A percentile compares a stretch with the other conserved stretches of the same genome.
These are phyloP conservation scores for Emericellopsis cladophorae DNA, from an alignment of 2,329 filamentous ascomycete genomes.

Conservation along the genomic window DNA sequence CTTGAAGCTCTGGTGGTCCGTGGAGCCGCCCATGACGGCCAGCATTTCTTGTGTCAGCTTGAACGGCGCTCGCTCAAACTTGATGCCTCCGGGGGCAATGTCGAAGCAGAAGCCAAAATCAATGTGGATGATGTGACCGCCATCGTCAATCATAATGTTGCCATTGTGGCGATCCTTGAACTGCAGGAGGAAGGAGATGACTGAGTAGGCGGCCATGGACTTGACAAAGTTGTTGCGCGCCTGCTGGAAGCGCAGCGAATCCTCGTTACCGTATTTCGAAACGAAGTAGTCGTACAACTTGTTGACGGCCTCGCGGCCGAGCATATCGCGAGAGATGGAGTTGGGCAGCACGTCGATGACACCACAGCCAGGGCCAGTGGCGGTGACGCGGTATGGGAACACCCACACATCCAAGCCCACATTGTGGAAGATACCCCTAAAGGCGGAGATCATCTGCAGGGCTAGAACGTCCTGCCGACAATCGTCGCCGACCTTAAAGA, in stretches of 20 bases:
- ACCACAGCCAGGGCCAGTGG: conserved; percentile 91
- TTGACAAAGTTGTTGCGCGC: conserved; percentile 97
- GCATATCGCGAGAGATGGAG: conserved; percentile 96
- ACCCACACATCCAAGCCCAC: conserved; percentile 95
- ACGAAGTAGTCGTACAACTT: conserved; percentile 97
- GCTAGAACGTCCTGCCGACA: conserved; percentile 95
- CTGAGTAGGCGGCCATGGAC: conserved; percentile 95
- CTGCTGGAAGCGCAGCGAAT: conserved; percentile 88
- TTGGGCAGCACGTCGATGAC: conserved; percentile 97
- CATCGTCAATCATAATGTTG: conserved; percentile 99
- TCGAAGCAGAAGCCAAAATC: conserved; percentile 99
- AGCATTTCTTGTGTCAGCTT: conserved; percentile 97
- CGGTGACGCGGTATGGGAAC: conserved; percentile 92
- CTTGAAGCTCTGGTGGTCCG: conserved; percentile 75
- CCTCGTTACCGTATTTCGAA: conserved; percentile 92
- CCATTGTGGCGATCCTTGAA: conserved; percentile 99
- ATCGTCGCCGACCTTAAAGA: conserved; percentile 99
- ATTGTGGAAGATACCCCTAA: conserved; percentile 90
- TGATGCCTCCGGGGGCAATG: conserved; percentile 91
- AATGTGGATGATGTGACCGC: conserved; percentile 94
- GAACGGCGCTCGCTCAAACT: conserved; percentile 96
- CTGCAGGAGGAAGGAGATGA: conserved; percentile 91
- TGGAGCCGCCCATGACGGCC: conserved; percentile 90
- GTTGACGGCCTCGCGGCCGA: conserved; percentile 94
- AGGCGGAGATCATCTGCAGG: conserved; percentile 94